Evolutionary conservation across 345 rosid species (phyloP).

Genomic region (Jatropha curcas): DNA sequence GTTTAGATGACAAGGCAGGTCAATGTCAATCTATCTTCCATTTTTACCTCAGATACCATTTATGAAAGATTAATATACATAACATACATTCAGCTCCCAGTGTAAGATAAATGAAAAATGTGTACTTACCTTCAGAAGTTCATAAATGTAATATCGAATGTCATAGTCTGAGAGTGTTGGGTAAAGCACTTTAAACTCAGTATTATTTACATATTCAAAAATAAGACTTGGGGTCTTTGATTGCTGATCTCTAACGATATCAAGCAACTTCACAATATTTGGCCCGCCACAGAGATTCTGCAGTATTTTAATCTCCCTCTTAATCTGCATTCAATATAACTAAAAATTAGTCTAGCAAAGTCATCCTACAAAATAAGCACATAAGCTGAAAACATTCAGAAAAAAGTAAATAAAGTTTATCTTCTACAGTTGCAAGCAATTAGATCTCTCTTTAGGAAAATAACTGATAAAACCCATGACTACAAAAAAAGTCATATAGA

Average conservation of each 20-base stretch:
- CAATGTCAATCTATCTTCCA: background rate
- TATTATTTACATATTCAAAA: constrained; percentile 90
- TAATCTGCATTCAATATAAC: constrained; percentile 56
- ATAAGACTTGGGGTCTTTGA: constrained; percentile 92
- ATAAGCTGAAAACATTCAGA: background rate
- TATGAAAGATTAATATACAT: background rate
- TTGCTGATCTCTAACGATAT: constrained; percentile 97
- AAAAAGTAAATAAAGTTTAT: too few species aligned
- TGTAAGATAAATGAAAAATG: constrained; percentile 10
- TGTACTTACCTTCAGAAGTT: constrained; percentile 74
- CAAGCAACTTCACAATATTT: constrained; percentile 83
- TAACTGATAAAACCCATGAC: background rate
- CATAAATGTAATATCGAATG: constrained; percentile 81
- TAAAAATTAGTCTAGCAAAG: constrained; percentile 1
- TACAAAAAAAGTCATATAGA: background rate
- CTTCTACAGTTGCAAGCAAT: background rate
- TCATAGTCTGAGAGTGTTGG: constrained; percentile 86
- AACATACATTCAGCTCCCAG: background rate
- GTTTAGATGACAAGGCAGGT: background rate
- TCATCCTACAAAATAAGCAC: background rate
- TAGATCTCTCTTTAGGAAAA: background rate
- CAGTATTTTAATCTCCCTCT: constrained; percentile 94
- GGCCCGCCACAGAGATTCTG: constrained; percentile 99
- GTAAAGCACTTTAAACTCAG: constrained; percentile 92
- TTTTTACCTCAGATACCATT: background rate